phyloP scores from a whole-genome alignment of 148 eudicot species.

The Selenicereus undatus region DNA sequence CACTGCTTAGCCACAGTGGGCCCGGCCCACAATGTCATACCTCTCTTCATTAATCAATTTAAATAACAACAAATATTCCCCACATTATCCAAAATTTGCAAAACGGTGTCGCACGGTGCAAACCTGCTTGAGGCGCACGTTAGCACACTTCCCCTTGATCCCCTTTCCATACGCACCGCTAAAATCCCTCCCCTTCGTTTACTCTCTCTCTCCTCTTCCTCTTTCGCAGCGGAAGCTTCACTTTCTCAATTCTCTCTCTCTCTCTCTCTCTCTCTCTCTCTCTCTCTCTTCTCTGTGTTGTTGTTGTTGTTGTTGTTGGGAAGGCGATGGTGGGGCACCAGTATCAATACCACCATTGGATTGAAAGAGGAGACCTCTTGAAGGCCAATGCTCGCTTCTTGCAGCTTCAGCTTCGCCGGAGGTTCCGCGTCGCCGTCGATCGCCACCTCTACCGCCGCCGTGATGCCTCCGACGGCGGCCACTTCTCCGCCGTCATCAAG shows the following conservation, averaged over 20 bases:
- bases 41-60: background rate
- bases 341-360: constrained; percentile 32
- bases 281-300: background rate
- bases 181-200: background rate
- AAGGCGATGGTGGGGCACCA: constrained; percentile 25
- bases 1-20: background rate
- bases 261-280: background rate
- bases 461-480: constrained; percentile 30
- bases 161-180: constrained; percentile 9
- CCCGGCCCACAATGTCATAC: background rate
- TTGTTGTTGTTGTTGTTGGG: background rate
- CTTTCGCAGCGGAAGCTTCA: background rate
- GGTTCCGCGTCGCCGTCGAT: constrained; percentile 56
- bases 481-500: constrained; percentile 38
- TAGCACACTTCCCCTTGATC: background rate
- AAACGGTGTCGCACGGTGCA: background rate
- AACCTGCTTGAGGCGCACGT: background rate
- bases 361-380: constrained; percentile 41
- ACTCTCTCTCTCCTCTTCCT: background rate
- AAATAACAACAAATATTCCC: constrained; percentile 6
- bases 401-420: constrained; percentile 45
- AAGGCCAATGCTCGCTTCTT: constrained; percentile 40
- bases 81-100: background rate
- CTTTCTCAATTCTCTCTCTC: background rate
- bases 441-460: constrained; percentile 38